Evolutionary conservation across 2,329 filamentous ascomycete genomes (phyloP).

Genomic region (Clonostachys rosea): DNA sequence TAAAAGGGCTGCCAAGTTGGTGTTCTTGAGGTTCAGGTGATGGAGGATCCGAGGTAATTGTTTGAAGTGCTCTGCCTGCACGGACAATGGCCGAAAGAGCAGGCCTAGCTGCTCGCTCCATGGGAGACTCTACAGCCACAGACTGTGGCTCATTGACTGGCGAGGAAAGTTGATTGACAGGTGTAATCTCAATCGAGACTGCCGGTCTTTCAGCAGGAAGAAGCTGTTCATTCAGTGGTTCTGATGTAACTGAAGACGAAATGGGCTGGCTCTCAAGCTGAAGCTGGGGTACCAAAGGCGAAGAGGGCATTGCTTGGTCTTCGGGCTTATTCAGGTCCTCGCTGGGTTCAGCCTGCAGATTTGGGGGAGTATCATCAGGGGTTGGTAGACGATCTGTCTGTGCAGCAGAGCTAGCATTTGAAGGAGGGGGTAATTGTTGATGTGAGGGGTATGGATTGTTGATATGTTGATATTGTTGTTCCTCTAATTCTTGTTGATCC

Average conservation of each 20-base stretch:
- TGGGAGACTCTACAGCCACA: constrained; percentile 15
- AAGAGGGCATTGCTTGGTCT: not conserved
- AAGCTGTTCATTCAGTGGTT: not conserved
- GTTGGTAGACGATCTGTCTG: constrained; percentile 42
- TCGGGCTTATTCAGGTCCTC: constrained; percentile 9
- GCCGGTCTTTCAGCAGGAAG: not conserved
- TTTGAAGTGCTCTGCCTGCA: constrained; percentile 50
- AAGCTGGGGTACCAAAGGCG: constrained; percentile 1
- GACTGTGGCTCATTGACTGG: constrained; percentile 25
- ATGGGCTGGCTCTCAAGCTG: constrained; percentile 7
- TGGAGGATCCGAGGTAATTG: constrained; percentile 53
- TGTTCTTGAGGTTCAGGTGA: constrained; percentile 47
- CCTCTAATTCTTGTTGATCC: too few relatives aligned
- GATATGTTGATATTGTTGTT: too few relatives aligned
- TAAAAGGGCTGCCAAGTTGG: constrained; percentile 52
- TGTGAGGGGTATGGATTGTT: too few relatives aligned
- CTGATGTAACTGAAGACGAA: not conserved
- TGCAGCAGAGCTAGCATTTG: constrained; percentile 22
- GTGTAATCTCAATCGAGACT: constrained; percentile 21
- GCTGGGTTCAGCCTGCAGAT: constrained; percentile 13
- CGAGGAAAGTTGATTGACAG: constrained; percentile 29
- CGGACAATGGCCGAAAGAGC: constrained; percentile 54
- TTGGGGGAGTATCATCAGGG: constrained; percentile 45
- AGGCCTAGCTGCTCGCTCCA: constrained; percentile 28
- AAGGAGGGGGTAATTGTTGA: constrained; percentile 5